These are phyloP conservation scores for Zea luxurians DNA, from an alignment of 176 grass and related monocot species.

Conservation along the genomic window DNA sequence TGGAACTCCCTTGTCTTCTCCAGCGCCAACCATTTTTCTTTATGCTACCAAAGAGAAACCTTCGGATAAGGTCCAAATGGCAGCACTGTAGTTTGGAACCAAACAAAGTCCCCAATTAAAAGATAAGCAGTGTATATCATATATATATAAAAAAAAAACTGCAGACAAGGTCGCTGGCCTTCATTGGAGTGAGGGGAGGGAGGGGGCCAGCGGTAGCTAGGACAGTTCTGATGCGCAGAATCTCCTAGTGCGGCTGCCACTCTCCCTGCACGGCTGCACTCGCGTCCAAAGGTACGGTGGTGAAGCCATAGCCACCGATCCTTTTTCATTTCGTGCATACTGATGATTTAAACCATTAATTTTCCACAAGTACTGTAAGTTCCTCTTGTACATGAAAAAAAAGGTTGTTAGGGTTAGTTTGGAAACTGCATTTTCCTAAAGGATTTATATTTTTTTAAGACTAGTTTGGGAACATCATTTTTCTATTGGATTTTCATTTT, in stretches of 20 bases:
- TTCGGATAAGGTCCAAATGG: slow-evolving; percentile 40
- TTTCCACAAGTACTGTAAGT: background rate
- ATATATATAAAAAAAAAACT: no score
- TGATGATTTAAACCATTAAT: background rate
- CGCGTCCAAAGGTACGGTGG: background rate
- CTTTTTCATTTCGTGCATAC: background rate
- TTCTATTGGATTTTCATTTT: no score
- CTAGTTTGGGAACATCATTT: no score
- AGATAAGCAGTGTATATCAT: no score
- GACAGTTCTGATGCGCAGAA: background rate
- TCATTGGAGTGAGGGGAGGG: no score
- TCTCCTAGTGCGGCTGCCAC: background rate
- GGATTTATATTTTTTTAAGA: no score
- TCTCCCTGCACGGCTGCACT: background rate
- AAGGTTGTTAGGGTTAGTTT: no score
- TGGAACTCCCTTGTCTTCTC: background rate
- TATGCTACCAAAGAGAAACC: slow-evolving; percentile 17
- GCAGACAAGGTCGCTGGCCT: no score
- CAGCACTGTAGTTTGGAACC: slow-evolving; percentile 11
- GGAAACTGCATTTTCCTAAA: no score
- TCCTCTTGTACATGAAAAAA: background rate
- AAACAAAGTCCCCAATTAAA: slow-evolving; percentile 45
- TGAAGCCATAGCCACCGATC: background rate
- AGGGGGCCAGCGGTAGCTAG: background rate
- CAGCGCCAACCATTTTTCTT: background rate